Conservation (phyloP, 352 stramenopile species). For the Globisporangium parvum region DNA sequence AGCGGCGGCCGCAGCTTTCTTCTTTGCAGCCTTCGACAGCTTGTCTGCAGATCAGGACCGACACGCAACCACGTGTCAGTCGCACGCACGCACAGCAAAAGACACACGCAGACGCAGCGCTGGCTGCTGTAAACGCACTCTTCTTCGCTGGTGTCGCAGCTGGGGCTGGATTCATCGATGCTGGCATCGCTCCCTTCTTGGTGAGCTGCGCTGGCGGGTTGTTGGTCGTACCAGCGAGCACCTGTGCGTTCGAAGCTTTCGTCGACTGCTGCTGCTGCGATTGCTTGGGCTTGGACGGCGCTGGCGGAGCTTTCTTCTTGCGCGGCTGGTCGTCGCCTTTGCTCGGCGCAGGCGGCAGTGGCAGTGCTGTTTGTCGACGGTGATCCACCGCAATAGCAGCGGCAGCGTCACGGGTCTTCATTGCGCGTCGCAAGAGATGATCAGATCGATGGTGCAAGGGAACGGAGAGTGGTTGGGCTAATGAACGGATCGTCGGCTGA, state of each 20-base stretch:
- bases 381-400: slow-evolving; percentile 35
- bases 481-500: neutral
- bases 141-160: neutral
- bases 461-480: neutral
- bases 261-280: slow-evolving; percentile 10
- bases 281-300: neutral
- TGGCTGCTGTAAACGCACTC: neutral
- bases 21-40: slow-evolving; percentile 21
- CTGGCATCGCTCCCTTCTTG: slow-evolving; percentile 3
- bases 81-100: slow-evolving; percentile 8
- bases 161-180: neutral
- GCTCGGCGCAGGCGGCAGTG: slow-evolving; percentile 13
- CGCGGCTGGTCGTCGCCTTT: slow-evolving; percentile 22
- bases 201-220: neutral
- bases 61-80: neutral
- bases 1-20: slow-evolving; percentile 26
- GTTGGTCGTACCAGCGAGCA: slow-evolving; percentile 9
- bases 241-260: slow-evolving; percentile 1
- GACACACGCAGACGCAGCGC: neutral
- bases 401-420: slow-evolving; percentile 30
- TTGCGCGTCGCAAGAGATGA: slow-evolving; percentile 1
- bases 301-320: slow-evolving; percentile 26
- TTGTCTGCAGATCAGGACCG: slow-evolving; percentile 8
- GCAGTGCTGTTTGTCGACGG: slow-evolving; percentile 17
- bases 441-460: neutral